phyloP scores from a whole-genome alignment of 2,329 filamentous ascomycete genomes.

The Cercospora zeae-maydis region DNA sequence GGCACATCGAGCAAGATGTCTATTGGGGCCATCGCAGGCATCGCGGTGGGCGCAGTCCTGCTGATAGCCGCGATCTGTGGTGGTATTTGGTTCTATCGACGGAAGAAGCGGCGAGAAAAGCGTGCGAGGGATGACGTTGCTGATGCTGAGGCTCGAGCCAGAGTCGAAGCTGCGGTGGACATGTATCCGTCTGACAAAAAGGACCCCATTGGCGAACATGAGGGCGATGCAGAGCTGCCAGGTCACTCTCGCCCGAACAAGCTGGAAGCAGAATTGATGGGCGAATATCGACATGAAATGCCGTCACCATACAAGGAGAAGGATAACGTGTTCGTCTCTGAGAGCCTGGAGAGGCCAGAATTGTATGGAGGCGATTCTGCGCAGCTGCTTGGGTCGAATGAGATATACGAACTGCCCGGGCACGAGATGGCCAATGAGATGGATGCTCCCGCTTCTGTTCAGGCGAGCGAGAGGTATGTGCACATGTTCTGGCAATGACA shows the following conservation, averaged over 20 bases:
- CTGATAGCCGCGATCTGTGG: not conserved
- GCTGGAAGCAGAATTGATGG: not conserved
- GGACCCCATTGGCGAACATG: not conserved
- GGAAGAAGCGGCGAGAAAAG: not conserved
- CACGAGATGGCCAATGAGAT: constrained; percentile 1
- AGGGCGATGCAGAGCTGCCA: not conserved
- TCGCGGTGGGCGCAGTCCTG: not conserved
- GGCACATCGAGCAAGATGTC: not conserved
- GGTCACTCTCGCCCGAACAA: not conserved
- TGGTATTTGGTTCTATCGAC: not conserved
- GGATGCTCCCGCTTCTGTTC: not conserved
- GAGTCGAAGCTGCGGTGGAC: not conserved
- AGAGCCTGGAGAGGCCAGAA: not conserved
- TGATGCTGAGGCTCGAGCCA: not conserved
- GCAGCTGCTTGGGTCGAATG: not conserved
- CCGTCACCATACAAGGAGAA: not conserved
- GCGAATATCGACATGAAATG: not conserved
- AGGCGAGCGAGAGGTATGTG: not conserved
- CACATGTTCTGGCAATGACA: not conserved
- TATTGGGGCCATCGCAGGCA: not conserved
- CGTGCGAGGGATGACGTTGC: not conserved
- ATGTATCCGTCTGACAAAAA: not conserved
- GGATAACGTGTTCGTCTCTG: not conserved
- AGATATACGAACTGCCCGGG: not conserved
- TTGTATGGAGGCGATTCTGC: not conserved